Evolutionary conservation across 768 basidiomycete species (phyloP).

Genomic region (Lactarius akahatsu): DNA sequence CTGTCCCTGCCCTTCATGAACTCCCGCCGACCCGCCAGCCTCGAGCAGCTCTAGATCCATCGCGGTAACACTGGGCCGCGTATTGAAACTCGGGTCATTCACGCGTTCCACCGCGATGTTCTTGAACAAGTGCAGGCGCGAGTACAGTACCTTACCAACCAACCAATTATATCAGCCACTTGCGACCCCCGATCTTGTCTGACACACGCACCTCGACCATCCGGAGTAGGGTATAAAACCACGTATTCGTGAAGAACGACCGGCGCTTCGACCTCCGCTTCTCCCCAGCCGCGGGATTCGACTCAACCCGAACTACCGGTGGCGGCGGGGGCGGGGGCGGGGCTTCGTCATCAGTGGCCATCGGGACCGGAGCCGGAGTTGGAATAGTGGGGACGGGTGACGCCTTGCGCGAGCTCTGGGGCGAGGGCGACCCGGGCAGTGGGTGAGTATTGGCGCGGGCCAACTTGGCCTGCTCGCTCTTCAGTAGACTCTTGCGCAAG

Average conservation of each 20-base stretch:
- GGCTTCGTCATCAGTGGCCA: slow-evolving; percentile 37
- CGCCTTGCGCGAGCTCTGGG: slow-evolving; percentile 50
- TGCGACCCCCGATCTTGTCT: background rate
- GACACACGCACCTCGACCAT: slow-evolving; percentile 70
- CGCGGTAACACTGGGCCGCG: slow-evolving; percentile 38
- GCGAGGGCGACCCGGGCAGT: slow-evolving; percentile 46
- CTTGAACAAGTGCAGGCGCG: slow-evolving; percentile 79
- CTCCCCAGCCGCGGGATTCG: slow-evolving; percentile 16
- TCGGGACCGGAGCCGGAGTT: slow-evolving; percentile 33
- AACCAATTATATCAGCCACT: background rate
- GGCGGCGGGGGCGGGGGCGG: background rate
- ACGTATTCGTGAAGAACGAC: slow-evolving; percentile 86
- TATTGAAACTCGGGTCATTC: slow-evolving; percentile 33
- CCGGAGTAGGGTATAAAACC: slow-evolving; percentile 82
- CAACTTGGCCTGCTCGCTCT: slow-evolving; percentile 80
- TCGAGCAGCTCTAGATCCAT: slow-evolving; percentile 41
- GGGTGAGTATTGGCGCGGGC: slow-evolving; percentile 57
- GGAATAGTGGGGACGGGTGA: slow-evolving; percentile 44
- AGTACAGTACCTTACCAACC: slow-evolving; percentile 68
- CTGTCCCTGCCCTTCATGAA: slow-evolving; percentile 29
- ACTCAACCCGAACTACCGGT: background rate
- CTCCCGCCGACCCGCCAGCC: slow-evolving; percentile 26
- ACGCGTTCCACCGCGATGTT: slow-evolving; percentile 53
- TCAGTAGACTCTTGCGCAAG: slow-evolving; percentile 74
- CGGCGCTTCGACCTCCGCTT: slow-evolving; percentile 44